Base-by-base conservation (phyloP, 2,329 filamentous ascomycete species). In the Neofusicoccum parvum region DNA sequence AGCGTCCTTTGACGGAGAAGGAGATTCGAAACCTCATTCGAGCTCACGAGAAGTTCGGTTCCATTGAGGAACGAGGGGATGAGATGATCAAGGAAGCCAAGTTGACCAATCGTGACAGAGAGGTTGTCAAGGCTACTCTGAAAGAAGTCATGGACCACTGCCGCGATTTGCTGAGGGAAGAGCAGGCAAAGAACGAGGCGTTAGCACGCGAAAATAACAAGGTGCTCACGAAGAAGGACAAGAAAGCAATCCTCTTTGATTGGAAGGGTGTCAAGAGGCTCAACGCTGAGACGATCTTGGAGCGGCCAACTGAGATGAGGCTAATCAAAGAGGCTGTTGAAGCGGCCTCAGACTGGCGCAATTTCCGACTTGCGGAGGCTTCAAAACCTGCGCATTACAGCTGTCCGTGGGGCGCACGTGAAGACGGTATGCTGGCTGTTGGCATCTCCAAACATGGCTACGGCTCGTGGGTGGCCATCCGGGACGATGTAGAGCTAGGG, bases 371-470 rank as follows among this genome's bases (percentile, higher is more conserved):
- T 36, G 88, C 92, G 0, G 94, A 98, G 74, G 95, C 95, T 2
- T 94, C 92, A 12, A 99, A 99, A 76, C 88, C 90, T 23, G 93
- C 95, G 2, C 90, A 92, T 73, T 99, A 98, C 79, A 92, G 89
- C 50, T 97, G 93, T 73, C 83, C 91, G 32, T 99, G 95, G 95
- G 93, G 94, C 60, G 88, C 92, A 1, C 90, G 91, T 67, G 95
- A 99, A 78, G 95, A 99, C 75, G 95, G 92, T 60, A 99, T 99
- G 95, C 88, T 99, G 54, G 91, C 96, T 65, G 87, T 98, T 46
- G 95, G 95, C 67, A 97, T 99, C 69, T 89, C 93, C 70, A 88
- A 90, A 65, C 94, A 99, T 74, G 95, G 95, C 2, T 98, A 97
- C 74, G 96, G 96, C 65, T 94, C 94, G 2, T 99, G 95, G 95